Base-by-base conservation (phyloP, 306 rosid genomes). In the Trifolium fragiferum region DNA sequence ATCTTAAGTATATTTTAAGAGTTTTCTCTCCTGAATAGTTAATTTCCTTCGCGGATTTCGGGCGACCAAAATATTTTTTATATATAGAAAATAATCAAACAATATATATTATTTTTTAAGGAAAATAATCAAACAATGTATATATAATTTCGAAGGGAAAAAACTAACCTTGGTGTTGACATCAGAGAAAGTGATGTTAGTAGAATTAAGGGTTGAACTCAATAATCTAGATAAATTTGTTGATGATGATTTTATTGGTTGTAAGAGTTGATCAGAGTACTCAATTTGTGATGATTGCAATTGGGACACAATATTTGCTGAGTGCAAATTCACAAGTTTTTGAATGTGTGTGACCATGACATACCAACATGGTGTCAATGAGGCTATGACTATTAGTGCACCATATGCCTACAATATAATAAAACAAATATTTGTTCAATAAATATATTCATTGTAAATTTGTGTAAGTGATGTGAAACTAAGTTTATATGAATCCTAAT, bases 361-460 rank as follows among this genome's bases (percentile, higher is more conserved):
- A 61, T 76, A 80, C 84, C 79, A 80, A 2, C 70, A 72, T 23
- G 84, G 73, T 19, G 41, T 80, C 82, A 83, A 57, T 23, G 78
- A 20, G 12, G 74, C 12, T 0, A 80, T 21, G 19, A 51, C 33
- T 50, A 51, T 10, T 8, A 83, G 33, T 1, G 79, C 81, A 43
- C 43, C 79, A 76, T 68, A 72, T 33, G 73, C 79, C 87, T 83
- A 23, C 9, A 41, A 70, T 12, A 80, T 12, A 80, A 60, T 72
- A 47, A 16, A 55, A 66, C 43, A 72, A 53, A 54, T 14, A 10
- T 49, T 76, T 23, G 19, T 43, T 43, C 15, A 44, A 14, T 32
- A 69, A 16, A 15, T 5, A 73, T 13, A 21, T 30, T 6, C 33
- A 21, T 3, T 15, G 20, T 30, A 4, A 13, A 18, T 51, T 16